phyloP scores from a whole-genome alignment of 1,284 basidiomycete species.

The Ganoderma meredithae region DNA sequence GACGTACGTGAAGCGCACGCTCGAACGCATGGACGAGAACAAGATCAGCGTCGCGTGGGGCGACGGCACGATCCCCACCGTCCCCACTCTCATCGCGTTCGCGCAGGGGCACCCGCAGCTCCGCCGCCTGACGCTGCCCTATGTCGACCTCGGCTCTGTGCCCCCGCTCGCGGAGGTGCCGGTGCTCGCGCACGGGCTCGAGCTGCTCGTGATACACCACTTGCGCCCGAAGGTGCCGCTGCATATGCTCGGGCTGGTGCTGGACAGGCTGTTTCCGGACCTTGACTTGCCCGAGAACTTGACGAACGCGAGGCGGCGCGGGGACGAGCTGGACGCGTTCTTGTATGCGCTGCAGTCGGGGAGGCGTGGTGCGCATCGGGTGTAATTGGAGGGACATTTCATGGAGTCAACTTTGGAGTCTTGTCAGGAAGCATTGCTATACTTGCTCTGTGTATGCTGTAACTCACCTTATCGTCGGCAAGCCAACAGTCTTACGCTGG shows the following conservation, averaged over 20 bases:
- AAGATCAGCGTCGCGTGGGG: constrained; percentile 1
- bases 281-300: constrained; percentile 9
- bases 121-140: constrained; percentile 4
- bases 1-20: constrained; percentile 4
- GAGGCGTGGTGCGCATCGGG: not conserved
- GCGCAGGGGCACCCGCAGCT: constrained; percentile 15
- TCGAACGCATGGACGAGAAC: constrained; percentile 10
- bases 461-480: not conserved
- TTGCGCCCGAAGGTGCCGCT: constrained; percentile 12
- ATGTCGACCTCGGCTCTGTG: constrained; percentile 17
- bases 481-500: not conserved
- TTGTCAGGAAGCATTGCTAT: not conserved
- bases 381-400: not conserved
- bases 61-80: constrained; percentile 1
- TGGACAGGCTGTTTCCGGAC: constrained; percentile 14
- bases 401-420: not conserved
- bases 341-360: constrained; percentile 11
- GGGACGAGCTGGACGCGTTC: constrained; percentile 7
- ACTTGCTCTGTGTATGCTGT: not conserved
- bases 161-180: constrained; percentile 17
- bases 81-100: constrained; percentile 15
- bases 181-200: constrained; percentile 12
- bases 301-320: not conserved
- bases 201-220: constrained; percentile 8
- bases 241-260: constrained; percentile 5